phyloP scores from a whole-genome alignment of 2,329 filamentous ascomycete genomes.

The Xylaria sp. region DNA sequence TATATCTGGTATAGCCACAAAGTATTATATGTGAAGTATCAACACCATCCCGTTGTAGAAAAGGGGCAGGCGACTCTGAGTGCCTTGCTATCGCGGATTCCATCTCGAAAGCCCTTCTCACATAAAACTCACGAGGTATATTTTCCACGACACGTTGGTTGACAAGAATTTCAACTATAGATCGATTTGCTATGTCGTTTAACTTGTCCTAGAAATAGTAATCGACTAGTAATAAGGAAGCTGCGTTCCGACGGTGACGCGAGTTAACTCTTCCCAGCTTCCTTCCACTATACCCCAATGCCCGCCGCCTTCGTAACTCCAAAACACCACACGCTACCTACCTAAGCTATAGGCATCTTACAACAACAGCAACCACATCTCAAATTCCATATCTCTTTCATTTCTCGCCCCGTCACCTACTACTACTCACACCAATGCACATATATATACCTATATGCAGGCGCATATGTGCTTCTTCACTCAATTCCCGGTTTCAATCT shows the following conservation, averaged over 20 bases:
- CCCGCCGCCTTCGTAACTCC: neutral
- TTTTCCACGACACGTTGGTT: neutral
- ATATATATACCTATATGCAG: neutral
- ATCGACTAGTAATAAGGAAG: neutral
- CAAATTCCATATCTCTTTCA: neutral
- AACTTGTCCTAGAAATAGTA: neutral
- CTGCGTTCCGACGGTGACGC: no score
- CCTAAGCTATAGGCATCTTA: no score
- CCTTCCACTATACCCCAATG: no score
- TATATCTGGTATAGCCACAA: neutral
- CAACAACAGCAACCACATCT: neutral
- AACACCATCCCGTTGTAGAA: neutral
- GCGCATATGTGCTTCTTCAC: neutral
- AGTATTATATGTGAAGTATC: neutral
- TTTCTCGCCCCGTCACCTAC: neutral
- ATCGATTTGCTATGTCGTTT: neutral
- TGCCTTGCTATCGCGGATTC: neutral
- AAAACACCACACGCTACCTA: no score
- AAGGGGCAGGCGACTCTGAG: neutral
- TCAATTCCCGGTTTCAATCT: neutral
- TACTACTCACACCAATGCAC: neutral
- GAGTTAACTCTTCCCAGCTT: no score
- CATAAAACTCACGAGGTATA: neutral
- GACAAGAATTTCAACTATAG: neutral
- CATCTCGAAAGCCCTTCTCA: neutral